Base-by-base conservation (phyloP, 208 protist genomes). In the Acanthamoeba castellanii region DNA sequence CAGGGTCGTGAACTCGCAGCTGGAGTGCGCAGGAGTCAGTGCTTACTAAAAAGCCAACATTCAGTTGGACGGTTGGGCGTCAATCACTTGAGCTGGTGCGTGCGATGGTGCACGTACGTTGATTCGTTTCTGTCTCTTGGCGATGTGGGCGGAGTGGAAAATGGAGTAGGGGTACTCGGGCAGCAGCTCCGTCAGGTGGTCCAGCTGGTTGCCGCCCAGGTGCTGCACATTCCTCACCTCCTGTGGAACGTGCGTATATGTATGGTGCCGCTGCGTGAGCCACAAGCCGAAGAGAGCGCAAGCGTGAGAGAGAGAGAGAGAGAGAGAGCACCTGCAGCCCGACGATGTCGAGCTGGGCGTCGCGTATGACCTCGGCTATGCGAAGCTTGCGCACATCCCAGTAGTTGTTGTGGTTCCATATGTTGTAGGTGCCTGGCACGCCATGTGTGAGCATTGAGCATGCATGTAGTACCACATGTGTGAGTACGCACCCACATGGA, bases 361-460 rank as follows among this genome's bases (percentile, higher is more conserved):
- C 18, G 18, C 72, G 72, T 14, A 82, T 82, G 27, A 82, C 72
- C 37, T 82, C 72, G 27, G 72, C 72, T 11, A 82, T 82, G 22
- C 72, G 72, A 11, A 82, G 72, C 72, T 82, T 82, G 37, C 72
- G 72, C 34, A 82, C 37, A 1, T 22, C 37, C 72, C 72, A 82
- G 37, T 82, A 82, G 72, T 82, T 82, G 11, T 82, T 82, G 72
- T 82, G 50, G 72, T 82, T 82, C 72, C 72, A 82, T 47, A 82
- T 82, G 37, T 82, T 82, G 72, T 82, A 82, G 8, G 72, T 55
- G 5, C 37, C 72, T 82, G 64, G 13, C 30, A 22, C 13, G 20
- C 18, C n/a, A 70, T 6, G n/a, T 34, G 64, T 11, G 14, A 7
- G 25, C 59, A 18, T 66, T 7, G 59, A 66, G 22, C 25, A 57